Percentiles rank a stretch among this genome's conserved stretches.
These are phyloP conservation scores for Batkoa obscura DNA, from an alignment of 371 early-diverging fungal genomes.

Conservation along the genomic window DNA sequence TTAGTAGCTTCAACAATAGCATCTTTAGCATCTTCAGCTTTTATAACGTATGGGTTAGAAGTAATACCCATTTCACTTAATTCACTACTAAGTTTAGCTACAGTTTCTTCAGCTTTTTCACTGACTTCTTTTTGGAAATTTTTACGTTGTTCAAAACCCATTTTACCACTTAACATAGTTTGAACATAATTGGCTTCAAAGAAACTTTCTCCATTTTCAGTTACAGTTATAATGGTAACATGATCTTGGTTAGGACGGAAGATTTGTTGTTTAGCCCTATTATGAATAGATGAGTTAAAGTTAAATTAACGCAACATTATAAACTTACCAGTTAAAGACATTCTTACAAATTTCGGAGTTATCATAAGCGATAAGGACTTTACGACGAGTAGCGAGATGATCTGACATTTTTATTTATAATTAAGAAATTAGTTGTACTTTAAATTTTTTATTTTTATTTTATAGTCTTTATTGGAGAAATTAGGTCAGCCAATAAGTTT, in stretches of 20 bases:
- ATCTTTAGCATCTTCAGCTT: slow-evolving; percentile 8
- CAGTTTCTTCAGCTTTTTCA: slow-evolving; percentile 1
- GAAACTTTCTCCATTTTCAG: slow-evolving; percentile 8
- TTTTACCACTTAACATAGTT: slow-evolving; percentile 3
- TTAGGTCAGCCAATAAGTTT: no score
- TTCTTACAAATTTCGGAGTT: slow-evolving; percentile 7
- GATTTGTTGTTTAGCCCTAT: slow-evolving; percentile 7
- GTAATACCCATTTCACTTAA: slow-evolving; percentile 1
- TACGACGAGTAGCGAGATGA: neutral
- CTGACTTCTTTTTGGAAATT: slow-evolving; percentile 1
- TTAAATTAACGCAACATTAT: neutral
- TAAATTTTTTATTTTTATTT: no score
- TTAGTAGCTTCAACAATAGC: slow-evolving; percentile 8
- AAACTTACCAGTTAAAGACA: slow-evolving; percentile 9
- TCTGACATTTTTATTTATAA: no score
- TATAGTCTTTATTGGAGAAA: no score
- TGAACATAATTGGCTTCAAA: slow-evolving; percentile 4
- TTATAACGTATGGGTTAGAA: slow-evolving; percentile 3
- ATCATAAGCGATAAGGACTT: slow-evolving; percentile 9
- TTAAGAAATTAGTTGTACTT: no score
- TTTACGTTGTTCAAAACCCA: slow-evolving; percentile 5
- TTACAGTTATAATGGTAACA: slow-evolving; percentile 8
- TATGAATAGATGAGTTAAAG: neutral
- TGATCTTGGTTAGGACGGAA: slow-evolving; percentile 9
- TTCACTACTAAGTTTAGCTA: neutral